A percentile compares a stretch with the other conserved stretches of the same genome.
phyloP scores from a whole-genome alignment of 192 early-diverging fungal species.

The Backusella tarrabulga region DNA sequence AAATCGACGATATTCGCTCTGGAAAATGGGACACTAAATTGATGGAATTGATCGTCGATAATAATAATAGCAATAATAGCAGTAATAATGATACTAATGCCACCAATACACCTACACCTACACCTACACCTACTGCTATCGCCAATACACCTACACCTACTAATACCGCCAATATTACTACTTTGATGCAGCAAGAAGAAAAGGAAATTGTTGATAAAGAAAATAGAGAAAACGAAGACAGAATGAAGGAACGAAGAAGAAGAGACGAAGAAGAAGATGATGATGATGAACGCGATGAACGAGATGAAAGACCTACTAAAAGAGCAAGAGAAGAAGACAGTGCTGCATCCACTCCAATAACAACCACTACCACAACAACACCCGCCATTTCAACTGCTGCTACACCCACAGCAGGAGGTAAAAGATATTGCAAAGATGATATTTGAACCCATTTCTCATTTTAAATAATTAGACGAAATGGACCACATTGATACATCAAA shows the following conservation, averaged over 20 bases:
- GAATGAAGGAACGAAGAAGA: background rate
- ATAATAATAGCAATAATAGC: background rate
- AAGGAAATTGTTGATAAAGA: background rate
- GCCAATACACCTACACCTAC: no score
- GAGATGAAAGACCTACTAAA: background rate
- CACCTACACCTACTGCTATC: no score
- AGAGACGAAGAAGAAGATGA: background rate
- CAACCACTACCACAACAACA: background rate
- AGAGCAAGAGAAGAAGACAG: background rate
- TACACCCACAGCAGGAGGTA: conserved; percentile 9
- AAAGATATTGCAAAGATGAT: background rate
- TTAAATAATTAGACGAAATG: background rate
- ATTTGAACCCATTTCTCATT: background rate
- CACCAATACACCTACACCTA: no score
- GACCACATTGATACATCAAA: background rate
- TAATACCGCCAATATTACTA: no score
- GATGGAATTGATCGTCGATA: background rate
- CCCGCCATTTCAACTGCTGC: background rate
- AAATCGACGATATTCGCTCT: conserved; percentile 60
- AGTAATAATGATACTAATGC: no score
- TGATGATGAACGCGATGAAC: no score
- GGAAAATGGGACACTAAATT: conserved; percentile 50
- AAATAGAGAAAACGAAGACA: background rate
- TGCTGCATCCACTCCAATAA: background rate
- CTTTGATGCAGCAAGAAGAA: background rate